These are phyloP conservation scores for Sporisorium graminicola DNA, from an alignment of 1,284 basidiomycete species.

Conservation along the genomic window DNA sequence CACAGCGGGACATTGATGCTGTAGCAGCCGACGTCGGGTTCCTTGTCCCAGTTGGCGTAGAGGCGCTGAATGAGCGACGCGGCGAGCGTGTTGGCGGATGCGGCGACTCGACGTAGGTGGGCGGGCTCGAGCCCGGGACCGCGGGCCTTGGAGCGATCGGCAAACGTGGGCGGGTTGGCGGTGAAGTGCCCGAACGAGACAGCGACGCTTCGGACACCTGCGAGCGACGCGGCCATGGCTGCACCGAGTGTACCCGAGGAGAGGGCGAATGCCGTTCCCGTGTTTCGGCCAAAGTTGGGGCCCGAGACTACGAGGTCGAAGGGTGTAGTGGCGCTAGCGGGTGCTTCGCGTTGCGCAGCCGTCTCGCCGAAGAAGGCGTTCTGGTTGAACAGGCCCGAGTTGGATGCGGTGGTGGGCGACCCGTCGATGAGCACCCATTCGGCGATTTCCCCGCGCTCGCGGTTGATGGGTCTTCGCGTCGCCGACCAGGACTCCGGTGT, in stretches of 20 bases:
- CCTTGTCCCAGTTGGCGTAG: constrained; percentile 57
- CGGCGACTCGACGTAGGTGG: constrained; percentile 16
- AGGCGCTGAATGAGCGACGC: constrained; percentile 54
- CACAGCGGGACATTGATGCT: constrained; percentile 66
- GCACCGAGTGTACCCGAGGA: constrained; percentile 67
- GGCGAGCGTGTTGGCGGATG: constrained; percentile 43
- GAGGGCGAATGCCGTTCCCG: constrained; percentile 66
- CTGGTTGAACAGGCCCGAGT: constrained; percentile 63
- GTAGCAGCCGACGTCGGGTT: constrained; percentile 56
- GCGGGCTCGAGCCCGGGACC: constrained; percentile 35
- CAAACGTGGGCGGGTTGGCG: constrained; percentile 48
- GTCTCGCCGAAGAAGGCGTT: constrained; percentile 46
- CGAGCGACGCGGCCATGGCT: constrained; percentile 60
- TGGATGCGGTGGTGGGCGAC: constrained; percentile 66
- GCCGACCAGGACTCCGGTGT: constrained; percentile 60
- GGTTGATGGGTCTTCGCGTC: constrained; percentile 50
- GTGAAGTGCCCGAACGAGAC: constrained; percentile 66
- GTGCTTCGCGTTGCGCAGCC: constrained; percentile 16
- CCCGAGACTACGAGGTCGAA: constrained; percentile 67
- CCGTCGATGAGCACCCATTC: constrained; percentile 68
- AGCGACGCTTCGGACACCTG: constrained; percentile 57
- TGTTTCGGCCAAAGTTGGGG: constrained; percentile 68
- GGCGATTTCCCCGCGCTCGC: constrained; percentile 57
- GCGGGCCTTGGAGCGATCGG: constrained; percentile 24
- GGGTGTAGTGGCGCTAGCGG: constrained; percentile 25